Evolutionary conservation across 352 stramenopile genomes (phyloP).

Genomic region (Bremia lactucae): DNA sequence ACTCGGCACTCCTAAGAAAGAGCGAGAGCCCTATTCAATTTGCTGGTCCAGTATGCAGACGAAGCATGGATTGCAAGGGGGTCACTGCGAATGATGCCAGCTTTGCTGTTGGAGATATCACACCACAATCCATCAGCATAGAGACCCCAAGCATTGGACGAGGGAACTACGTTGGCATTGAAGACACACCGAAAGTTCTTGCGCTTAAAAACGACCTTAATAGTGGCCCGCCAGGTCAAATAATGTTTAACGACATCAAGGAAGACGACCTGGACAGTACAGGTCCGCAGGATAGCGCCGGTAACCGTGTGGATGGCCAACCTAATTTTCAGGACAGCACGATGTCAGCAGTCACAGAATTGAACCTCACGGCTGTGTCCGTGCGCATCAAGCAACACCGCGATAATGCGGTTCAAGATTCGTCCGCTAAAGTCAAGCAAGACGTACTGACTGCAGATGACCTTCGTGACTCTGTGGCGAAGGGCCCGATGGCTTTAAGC

Average conservation of each 20-base stretch:
- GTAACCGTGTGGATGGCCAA: background rate
- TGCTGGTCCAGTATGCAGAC: conserved; percentile 33
- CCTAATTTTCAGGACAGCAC: conserved; percentile 20
- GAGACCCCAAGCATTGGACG: conserved; percentile 19
- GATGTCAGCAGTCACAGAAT: conserved; percentile 23
- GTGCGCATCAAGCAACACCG: conserved; percentile 40
- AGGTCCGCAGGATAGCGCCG: conserved; percentile 1
- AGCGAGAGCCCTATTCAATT: conserved; percentile 33
- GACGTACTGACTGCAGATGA: conserved; percentile 43
- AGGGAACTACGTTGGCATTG: conserved; percentile 20
- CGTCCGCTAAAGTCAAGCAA: conserved; percentile 20
- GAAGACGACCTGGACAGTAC: conserved; percentile 35
- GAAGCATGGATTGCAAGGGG: conserved; percentile 35
- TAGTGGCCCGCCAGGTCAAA: conserved; percentile 18
- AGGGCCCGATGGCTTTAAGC: conserved; percentile 34
- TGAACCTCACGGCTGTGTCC: conserved; percentile 47
- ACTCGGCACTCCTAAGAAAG: conserved; percentile 16
- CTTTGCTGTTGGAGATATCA: conserved; percentile 15
- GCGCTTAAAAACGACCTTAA: conserved; percentile 13
- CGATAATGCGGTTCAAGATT: conserved; percentile 20
- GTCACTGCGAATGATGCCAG: conserved; percentile 13
- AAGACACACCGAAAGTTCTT: conserved; percentile 20
- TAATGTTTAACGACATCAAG: conserved; percentile 54
- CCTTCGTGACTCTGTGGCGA: conserved; percentile 28
- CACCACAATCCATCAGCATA: conserved; percentile 16